Evolutionary conservation across 202 grass and related monocot species (phyloP).

Genomic region (Carex sylvatica): DNA sequence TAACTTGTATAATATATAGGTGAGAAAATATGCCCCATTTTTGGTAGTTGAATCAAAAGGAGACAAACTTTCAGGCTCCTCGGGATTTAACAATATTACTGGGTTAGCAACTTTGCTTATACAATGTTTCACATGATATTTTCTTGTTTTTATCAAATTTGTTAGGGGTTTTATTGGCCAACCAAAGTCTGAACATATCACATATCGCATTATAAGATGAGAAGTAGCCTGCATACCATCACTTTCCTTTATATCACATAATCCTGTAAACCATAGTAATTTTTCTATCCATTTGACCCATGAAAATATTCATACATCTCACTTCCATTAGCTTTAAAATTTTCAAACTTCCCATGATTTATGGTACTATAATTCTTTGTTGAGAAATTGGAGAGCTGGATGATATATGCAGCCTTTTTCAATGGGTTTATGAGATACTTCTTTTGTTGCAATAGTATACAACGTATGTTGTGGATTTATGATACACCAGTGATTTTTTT

Average conservation of each 20-base stretch:
- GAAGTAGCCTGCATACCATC: background rate
- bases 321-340: background rate
- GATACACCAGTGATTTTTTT: background rate
- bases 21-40: conserved; percentile 72
- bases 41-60: conserved; percentile 81
- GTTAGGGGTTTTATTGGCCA: background rate
- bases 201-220: background rate
- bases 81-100: conserved; percentile 83
- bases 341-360: too few species aligned
- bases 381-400: background rate
- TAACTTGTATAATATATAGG: conserved; percentile 36
- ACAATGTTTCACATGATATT: background rate
- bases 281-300: background rate
- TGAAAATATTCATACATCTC: background rate
- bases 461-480: background rate
- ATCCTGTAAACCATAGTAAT: background rate
- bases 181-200: background rate
- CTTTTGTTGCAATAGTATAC: background rate
- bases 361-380: too few species aligned
- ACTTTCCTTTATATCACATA: background rate
- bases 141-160: background rate
- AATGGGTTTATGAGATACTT: background rate
- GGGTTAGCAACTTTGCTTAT: conserved; percentile 50
- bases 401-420: background rate
- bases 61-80: conserved; percentile 89